Evolutionary conservation across 257 asterid genomes (phyloP), one percentile per base, ranked within the genome.

Genomic region (Solanum boliviense): DNA sequence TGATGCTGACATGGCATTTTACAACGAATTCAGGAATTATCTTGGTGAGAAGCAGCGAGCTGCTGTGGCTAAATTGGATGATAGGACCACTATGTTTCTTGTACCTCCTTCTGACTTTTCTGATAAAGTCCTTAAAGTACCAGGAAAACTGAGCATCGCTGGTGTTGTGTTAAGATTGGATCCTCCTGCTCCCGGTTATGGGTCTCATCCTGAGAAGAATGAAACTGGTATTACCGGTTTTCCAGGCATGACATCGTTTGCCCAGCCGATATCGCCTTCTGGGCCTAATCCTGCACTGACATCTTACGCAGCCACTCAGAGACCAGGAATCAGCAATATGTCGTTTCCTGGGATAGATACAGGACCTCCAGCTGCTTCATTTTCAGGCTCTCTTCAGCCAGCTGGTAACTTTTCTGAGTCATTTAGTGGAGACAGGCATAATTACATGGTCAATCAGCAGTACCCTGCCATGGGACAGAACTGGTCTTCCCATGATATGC

Each of bases 91-190:
- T 82, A 91, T 96, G 89, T 96, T 96, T 91, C 99, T 96, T 16
- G 98, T 96, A 21, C 98, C 99, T 88, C 99, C 99, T 84, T 96
- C 99, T 31, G 98, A 96, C 31, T 95, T 96, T 93, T 95, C 98
- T 6, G 98, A 96, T 62, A 93, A 94, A 90, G 95, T 96, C 32
- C 93, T 96, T 7, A 96, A 96, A 92, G 99, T 96, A 46, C 98
- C 98, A 2, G 98, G 98, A 39, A 91, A 94, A 87, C 89, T 94
- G 72, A 95, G 99, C 95, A 94, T 96, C 82, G 94, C 98, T 16
- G 99, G 99, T 84, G 98, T 96, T 87, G 90, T 95, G 79, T 84
- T 94, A 73, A 94, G 95, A 88, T 87, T 93, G 79, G 99, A 96
- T 35, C 92, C 93, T 86, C 89, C 92, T 81, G 89, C 92, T 86